A percentile compares a stretch with the other conserved stretches of the same genome.
phyloP scores from a whole-genome alignment of 2,329 filamentous ascomycete species.

The Gnomoniopsis sp. region DNA sequence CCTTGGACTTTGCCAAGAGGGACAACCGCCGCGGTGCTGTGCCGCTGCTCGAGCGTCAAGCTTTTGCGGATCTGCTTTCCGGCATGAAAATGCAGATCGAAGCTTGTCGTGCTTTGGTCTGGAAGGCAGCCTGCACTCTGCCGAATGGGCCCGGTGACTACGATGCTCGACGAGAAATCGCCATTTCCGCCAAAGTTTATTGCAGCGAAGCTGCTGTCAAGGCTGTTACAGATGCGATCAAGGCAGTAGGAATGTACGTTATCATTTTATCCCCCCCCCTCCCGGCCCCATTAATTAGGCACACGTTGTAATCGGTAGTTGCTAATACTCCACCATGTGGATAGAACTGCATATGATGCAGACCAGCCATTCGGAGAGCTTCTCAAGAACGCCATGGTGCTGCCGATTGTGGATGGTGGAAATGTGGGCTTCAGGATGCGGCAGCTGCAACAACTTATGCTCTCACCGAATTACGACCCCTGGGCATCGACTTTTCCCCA shows the following conservation, averaged over 20 bases:
- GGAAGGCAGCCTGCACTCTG: slow-evolving; percentile 44
- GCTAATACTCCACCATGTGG: background rate
- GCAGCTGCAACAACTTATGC: slow-evolving; percentile 43
- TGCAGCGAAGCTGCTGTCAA: slow-evolving; percentile 45
- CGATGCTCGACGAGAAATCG: slow-evolving; percentile 38
- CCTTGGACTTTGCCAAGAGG: slow-evolving; percentile 44
- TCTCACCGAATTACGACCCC: slow-evolving; percentile 40
- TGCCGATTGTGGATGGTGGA: slow-evolving; percentile 51
- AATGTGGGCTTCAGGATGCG: slow-evolving; percentile 50
- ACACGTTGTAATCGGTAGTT: slow-evolving; percentile 15
- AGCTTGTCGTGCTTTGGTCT: slow-evolving; percentile 35
- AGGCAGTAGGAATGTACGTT: slow-evolving; percentile 44
- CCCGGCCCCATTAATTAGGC: slow-evolving; percentile 20
- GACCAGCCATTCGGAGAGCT: slow-evolving; percentile 40
- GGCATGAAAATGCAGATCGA: slow-evolving; percentile 22
- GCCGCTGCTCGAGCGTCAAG: slow-evolving; percentile 44
- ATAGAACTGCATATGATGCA: slow-evolving; percentile 36
- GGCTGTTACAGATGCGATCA: slow-evolving; percentile 45
- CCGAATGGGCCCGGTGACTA: slow-evolving; percentile 36
- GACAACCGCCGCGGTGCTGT: slow-evolving; percentile 43
- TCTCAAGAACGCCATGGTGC: slow-evolving; percentile 40
- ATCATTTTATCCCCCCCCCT: too few species aligned
- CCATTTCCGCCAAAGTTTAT: slow-evolving; percentile 47
- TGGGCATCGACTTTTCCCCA: slow-evolving; percentile 34
- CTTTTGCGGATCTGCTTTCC: slow-evolving; percentile 45